Evolutionary conservation across 192 early-diverging fungal species (phyloP).

Genomic region (Chytriomyces sp.): DNA sequence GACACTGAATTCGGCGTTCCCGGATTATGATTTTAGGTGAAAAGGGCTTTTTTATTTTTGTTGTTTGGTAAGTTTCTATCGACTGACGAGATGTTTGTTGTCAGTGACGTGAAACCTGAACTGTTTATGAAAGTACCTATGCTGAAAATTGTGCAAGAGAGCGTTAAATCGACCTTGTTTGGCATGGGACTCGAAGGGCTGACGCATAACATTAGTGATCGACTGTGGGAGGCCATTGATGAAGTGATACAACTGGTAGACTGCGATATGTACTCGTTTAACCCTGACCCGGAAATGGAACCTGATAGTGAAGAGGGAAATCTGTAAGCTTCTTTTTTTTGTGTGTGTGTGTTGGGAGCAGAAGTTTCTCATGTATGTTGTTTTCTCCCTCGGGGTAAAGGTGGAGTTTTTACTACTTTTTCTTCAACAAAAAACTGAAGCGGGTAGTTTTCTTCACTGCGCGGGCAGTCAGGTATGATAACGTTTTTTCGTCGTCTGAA

Average conservation of each 20-base stretch:
- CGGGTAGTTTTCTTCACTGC: constrained; percentile 92
- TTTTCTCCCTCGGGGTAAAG: constrained; percentile 44
- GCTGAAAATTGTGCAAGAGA: constrained; percentile 73
- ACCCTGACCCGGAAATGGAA: constrained; percentile 84
- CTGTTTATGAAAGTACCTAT: constrained; percentile 80
- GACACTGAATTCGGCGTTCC: constrained; percentile 94
- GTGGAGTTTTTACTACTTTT: constrained; percentile 98
- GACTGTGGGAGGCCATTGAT: constrained; percentile 89
- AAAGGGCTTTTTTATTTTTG: neutral
- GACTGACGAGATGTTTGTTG: neutral
- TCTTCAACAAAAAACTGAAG: constrained; percentile 90
- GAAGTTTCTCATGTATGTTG: constrained; percentile 2
- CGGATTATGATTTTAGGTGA: constrained; percentile 96
- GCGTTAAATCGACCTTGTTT: constrained; percentile 84
- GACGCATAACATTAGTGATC: constrained; percentile 50
- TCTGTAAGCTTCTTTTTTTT: constrained; percentile 58
- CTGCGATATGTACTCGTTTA: constrained; percentile 91
- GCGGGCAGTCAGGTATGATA: constrained; percentile 84
- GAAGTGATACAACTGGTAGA: constrained; percentile 80
- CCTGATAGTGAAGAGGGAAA: constrained; percentile 90
- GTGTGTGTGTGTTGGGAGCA: neutral
- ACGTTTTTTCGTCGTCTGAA: neutral
- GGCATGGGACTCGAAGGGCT: constrained; percentile 73
- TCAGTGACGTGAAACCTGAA: constrained; percentile 79
- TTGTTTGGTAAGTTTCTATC: neutral